Evolutionary conservation across 768 basidiomycete species (phyloP), one percentile per base, ranked within the genome.

Genomic region (Lepiota venenata): DNA sequence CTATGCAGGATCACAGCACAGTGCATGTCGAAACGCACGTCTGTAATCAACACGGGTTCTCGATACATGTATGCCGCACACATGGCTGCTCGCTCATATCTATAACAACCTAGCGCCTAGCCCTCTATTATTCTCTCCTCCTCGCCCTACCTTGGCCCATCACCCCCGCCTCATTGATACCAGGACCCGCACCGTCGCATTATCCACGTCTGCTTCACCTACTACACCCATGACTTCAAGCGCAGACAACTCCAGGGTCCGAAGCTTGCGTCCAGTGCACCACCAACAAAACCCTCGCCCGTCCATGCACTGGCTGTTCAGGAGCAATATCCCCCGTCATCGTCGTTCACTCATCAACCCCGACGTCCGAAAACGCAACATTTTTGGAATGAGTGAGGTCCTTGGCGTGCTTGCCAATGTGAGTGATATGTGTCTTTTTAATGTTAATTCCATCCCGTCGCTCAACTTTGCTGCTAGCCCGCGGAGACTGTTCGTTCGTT

Each of bases 311-410:
- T 89, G 87, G 87, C 74, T 89, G 52, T 88, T 88, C 67, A 78
- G 85, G 60, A 84, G 80, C 59, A 88, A 87, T 66, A 81, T 89
- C 46, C 85, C 87, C 60, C 79, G 85, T 40, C 74, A 79, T 61
- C 76, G 85, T 58, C 77, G 78, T 55, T 84, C 83, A 16, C 80
- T 76, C 47, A 70, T 86, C 55, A 81, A 83, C 16, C 66, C 74
- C 38, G 83, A 86, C 64, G 71, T 82, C 46, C 82, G 81, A 64
- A 84, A 82, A 63, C 77, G 88, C 52, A 84, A 84, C 57, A 81
- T 91, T 58, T 92, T 92, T 58, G 89, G 91, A 22, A 78, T 92
- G 74, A 81, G 87, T 48, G 90, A 92, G 56, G 83, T 93, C 50
- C 69, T 92, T 35, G 79, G 81, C 18, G 90, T 92, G 16, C 68